Evolutionary conservation across 2,329 filamentous ascomycete genomes (phyloP), one percentile per base, ranked within the genome.

Genomic region (Sphaerostilbella broomeana): DNA sequence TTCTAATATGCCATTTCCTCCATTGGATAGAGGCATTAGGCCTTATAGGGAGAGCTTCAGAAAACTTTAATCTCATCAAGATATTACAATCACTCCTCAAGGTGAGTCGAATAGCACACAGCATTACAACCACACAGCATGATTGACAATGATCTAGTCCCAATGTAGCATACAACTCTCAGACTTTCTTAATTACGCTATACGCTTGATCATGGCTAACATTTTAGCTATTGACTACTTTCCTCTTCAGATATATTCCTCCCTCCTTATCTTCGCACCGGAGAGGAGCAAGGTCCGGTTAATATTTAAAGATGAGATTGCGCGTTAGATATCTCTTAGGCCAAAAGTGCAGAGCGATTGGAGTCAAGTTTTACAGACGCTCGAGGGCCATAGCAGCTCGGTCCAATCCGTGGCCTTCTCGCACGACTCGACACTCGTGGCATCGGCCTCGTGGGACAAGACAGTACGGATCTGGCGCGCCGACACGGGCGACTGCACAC

Each of bases 1-100:
- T 70, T 44, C 47, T 70, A 4, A 42, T 51, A 10, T 8, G 44
- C 11, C 58, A 67, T 46, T 52, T 68, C 35, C 61, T 69, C 3
- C 51, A 69, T 36, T 68, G 62, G 64, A 44, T 68, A 2, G 63
- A 68, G 47, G 59, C 55, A 5, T 46, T 67, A 15, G 58, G 58
- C 32, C 44, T 63, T 6, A 48, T 65, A 25, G 51, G 51, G 10
- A 46, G 52, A 20, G 16, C 17, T 5, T 10, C 35, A 3, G 48
- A 53, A 6, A 45, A 35, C 7, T n/a, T 29, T 10, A 24, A 31
- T 0, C 18, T 28, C 6, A 29, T 42, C 7, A 34, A 12, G 24
- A 24, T 4, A 13, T 7, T 42, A 34, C 35, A 33, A 25, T 9
- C 18, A 0, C 11, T 38, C 4, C 4, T 29, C 15, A 21, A 13